Evolutionary conservation across 257 asterid genomes (phyloP).

Genomic region (Solanum chilense): DNA sequence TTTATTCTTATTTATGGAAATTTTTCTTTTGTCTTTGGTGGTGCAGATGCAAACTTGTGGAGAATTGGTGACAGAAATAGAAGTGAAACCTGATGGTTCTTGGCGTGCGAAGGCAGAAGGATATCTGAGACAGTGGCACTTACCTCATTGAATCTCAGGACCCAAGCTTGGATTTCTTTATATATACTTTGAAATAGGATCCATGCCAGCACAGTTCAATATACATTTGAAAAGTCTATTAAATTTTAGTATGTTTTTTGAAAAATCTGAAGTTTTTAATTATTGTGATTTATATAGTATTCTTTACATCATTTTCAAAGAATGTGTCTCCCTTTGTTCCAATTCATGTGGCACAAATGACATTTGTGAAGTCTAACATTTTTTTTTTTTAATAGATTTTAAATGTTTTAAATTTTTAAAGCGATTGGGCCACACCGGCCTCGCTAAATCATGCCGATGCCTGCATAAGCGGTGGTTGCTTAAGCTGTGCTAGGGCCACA

Average conservation of each 20-base stretch:
- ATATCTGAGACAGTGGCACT: slow-evolving; percentile 79
- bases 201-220: neutral
- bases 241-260: neutral
- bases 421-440: too few relatives aligned
- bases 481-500: too few relatives aligned
- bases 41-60: slow-evolving; percentile 53
- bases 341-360: too few relatives aligned
- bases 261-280: neutral
- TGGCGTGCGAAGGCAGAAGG: slow-evolving; percentile 89
- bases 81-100: slow-evolving; percentile 92
- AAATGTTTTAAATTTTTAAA: too few relatives aligned
- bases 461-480: too few relatives aligned
- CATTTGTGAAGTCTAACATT: too few relatives aligned
- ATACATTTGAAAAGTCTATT: neutral
- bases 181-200: neutral
- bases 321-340: neutral
- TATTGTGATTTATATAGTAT: neutral
- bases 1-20: neutral
- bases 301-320: neutral
- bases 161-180: slow-evolving; percentile 32
- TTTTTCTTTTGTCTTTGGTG: neutral
- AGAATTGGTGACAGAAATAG: slow-evolving; percentile 74
- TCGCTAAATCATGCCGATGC: too few relatives aligned
- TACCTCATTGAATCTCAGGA: slow-evolving; percentile 36
- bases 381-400: too few relatives aligned